A percentile compares a stretch with the other conserved stretches of the same genome.
phyloP scores from a whole-genome alignment of 495 filamentous ascomycete species.

The Penicillium angulare region DNA sequence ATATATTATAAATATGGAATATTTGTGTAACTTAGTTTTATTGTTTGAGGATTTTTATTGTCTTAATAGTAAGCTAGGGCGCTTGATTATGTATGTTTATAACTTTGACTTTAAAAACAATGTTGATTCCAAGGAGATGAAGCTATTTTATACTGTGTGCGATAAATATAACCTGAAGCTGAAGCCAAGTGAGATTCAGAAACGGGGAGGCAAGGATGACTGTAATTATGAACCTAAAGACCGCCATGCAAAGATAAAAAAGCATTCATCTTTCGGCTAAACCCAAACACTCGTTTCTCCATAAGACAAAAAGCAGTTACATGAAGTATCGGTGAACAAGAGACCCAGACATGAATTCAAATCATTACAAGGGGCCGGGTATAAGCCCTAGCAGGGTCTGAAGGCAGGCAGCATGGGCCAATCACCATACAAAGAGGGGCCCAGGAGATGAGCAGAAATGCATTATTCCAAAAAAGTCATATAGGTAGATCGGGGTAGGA shows the following conservation, averaged over 20 bases:
- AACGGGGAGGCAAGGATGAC: no score
- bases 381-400: neutral
- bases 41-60: no score
- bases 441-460: slow-evolving; percentile 1
- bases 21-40: no score
- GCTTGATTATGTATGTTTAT: no score
- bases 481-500: slow-evolving; percentile 18
- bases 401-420: neutral
- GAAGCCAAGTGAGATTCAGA: no score
- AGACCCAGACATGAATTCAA: neutral
- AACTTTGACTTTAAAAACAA: no score
- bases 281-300: slow-evolving; percentile 9
- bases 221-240: slow-evolving; percentile 18
- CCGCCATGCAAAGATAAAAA: slow-evolving; percentile 21
- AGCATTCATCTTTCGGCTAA: slow-evolving; percentile 8
- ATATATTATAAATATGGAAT: no score
- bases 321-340: slow-evolving; percentile 11
- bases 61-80: no score
- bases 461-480: slow-evolving; percentile 8
- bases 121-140: no score
- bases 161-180: no score
- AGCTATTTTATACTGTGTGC: no score
- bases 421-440: slow-evolving; percentile 6
- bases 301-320: slow-evolving; percentile 10
- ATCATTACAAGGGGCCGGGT: neutral